Evolutionary conservation across 1,284 basidiomycete genomes (phyloP), one percentile per base, ranked within the genome.

Genomic region (Dichomitus squalens): DNA sequence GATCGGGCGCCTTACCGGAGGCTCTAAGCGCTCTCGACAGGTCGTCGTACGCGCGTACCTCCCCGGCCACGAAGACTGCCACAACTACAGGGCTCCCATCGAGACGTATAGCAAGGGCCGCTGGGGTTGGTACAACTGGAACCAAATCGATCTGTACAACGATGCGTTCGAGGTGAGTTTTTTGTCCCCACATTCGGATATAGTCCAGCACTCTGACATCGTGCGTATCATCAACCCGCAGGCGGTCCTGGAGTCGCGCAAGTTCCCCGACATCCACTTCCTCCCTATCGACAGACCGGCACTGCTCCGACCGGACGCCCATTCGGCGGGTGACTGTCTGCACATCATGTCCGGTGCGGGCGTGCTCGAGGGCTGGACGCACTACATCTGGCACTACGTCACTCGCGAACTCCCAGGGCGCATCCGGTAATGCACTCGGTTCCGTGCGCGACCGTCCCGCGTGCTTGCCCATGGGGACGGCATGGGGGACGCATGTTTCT

Each of bases 321-420:
- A 88, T 61, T 69, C 79, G 0, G 65, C 79, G 16, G 76, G 82
- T 9, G 86, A 88, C 67, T 88, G 86, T 61, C 72, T 88, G 20
- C 86, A 88, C 56, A 80, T 87, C 58, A 79, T 87, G 75, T 71
- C 82, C 1, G 86, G 86, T 38, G 70, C 83, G 4, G 86, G 86
- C 35, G 83, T 87, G 38, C 72, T 87, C 29, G 86, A 88, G 70
- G 84, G 85, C n/a, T 88, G 86, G 85, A 78, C 85, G 14, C 81
- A 85, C 59, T 88, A 86, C 58, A 83, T 88, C 57, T 87, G 82
- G 82, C 84, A 88, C 64, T 87, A 72, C 64, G 72, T 86, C 58
- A 79, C 79, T 18, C 68, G 66, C 55, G 77, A 79, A 65, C 48
- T 72, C 2, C 67, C 67, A 12, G 66, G 59, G 25, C 63, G 61